Conservation (phyloP, 768 basidiomycete genomes). For the Naganishia vaughanmartiniae region DNA sequence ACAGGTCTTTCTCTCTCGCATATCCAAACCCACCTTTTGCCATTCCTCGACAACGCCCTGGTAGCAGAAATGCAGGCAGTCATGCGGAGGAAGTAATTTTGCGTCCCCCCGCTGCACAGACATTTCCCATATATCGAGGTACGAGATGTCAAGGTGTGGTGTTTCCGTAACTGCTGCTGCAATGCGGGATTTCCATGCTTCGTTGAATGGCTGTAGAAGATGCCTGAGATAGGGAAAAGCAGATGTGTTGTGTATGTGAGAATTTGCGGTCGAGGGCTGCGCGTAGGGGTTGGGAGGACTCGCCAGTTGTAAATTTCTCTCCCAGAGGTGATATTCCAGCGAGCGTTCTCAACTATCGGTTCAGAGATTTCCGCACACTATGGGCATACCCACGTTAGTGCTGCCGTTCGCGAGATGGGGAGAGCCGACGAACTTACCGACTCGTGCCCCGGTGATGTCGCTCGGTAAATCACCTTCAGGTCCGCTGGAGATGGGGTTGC, state of each 20-base stretch:
- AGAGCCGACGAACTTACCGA: neutral
- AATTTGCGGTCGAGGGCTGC: no score
- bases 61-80: slow-evolving; percentile 31
- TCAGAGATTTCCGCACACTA: neutral
- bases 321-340: neutral
- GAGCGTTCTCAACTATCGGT: neutral
- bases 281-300: neutral
- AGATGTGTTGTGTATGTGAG: no score
- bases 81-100: slow-evolving; percentile 25
- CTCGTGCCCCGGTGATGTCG: slow-evolving; percentile 20
- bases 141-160: slow-evolving; percentile 18
- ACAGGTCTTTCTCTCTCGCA: neutral
- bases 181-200: slow-evolving; percentile 13
- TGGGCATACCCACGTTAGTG: neutral
- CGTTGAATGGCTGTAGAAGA: slow-evolving; percentile 23
- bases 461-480: slow-evolving; percentile 16
- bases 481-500: neutral
- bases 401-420: no score
- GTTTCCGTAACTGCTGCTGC: neutral
- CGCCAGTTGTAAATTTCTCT: slow-evolving; percentile 3
- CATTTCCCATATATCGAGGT: slow-evolving; percentile 28
- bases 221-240: neutral
- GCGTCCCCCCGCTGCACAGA: slow-evolving; percentile 19
- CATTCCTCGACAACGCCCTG: slow-evolving; percentile 30
- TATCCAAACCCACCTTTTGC: slow-evolving; percentile 21